Evolutionary conservation across 345 rosid genomes (phyloP), one percentile per base, ranked within the genome.

Genomic region (Laguncularia racemosa): DNA sequence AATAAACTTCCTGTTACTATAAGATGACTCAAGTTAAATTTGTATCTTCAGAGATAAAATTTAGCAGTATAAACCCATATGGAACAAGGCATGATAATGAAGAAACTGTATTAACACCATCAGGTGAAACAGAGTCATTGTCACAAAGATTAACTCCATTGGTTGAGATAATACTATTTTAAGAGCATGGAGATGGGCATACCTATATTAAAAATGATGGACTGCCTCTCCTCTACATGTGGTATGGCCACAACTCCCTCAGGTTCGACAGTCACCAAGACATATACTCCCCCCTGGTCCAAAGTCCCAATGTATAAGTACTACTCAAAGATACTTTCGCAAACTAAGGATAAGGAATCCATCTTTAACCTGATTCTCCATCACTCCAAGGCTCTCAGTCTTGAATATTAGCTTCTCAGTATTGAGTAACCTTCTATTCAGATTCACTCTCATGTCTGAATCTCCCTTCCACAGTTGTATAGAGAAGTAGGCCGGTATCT

Each of bases 201-300:
- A 83, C 97, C 91, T 72, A 89, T 84, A 58, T 93, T 89, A 66
- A 84, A 93, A 54, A 80, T 69, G 69, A 89, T 64, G 56, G 38
- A 70, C 52, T 81, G 50, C 56, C 82, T 69, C 68, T 93, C 95
- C 19, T 66, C 55, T 14, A 74, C 64, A 48, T 81, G 60, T 20
- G 73, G 83, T 49, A 80, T 78, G 55, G 95, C 96, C 52, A 89
- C 96, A 56, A 93, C 59, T 20, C 95, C 91, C 72, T 86, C 91
- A 14, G 97, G 85, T 64, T 92, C 88, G 65, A 86, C 97, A 1
- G 77, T 72, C 64, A 83, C 88, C 73, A 80, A 55, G 51, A 89
- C 79, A 48, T 60, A 60, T 52, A 77, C 56, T 55, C 83, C 79
- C 1, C 66, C 81, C 97, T 84, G 75, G 48, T 63, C n/a, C 59